These are phyloP conservation scores for Termitomyces sp. DNA, from an alignment of 768 basidiomycete species.

Conservation along the genomic window DNA sequence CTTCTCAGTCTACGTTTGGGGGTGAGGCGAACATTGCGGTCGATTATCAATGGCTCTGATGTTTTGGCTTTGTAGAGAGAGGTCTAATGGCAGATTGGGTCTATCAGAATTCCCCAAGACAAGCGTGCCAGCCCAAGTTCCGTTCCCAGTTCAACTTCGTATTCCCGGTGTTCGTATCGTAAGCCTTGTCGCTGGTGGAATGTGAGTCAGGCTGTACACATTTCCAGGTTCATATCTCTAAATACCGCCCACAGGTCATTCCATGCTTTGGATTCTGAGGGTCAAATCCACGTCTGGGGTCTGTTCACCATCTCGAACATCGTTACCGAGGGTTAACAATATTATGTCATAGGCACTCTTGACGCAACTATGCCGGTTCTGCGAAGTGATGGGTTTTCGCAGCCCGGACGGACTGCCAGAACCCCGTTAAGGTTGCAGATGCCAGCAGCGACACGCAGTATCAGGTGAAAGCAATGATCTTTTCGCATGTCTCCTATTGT, in stretches of 20 bases:
- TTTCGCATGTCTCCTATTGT: not conserved
- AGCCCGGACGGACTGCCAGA: slow-evolving; percentile 40
- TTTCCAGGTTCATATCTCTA: not conserved
- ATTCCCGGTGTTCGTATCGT: slow-evolving; percentile 64
- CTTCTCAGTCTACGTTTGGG: slow-evolving; percentile 42
- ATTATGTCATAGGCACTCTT: slow-evolving; percentile 46
- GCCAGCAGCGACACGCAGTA: slow-evolving; percentile 50
- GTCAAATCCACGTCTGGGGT: slow-evolving; percentile 82
- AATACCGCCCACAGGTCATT: slow-evolving; percentile 57
- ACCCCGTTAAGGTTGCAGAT: slow-evolving; percentile 56
- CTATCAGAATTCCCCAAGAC: slow-evolving; percentile 30
- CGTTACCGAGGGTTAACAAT: slow-evolving; percentile 3
- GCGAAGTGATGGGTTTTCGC: slow-evolving; percentile 50
- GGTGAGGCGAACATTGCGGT: slow-evolving; percentile 24
- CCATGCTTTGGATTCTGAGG: slow-evolving; percentile 76
- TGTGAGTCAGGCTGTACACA: slow-evolving; percentile 38
- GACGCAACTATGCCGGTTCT: slow-evolving; percentile 39
- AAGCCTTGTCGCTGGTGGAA: slow-evolving; percentile 74
- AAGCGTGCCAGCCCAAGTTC: slow-evolving; percentile 32
- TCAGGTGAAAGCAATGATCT: slow-evolving; percentile 45
- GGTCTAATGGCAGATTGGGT: slow-evolving; percentile 61
- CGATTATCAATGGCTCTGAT: slow-evolving; percentile 1
- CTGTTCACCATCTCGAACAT: slow-evolving; percentile 10
- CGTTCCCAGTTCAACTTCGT: slow-evolving; percentile 59
- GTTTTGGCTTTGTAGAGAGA: slow-evolving; percentile 38